Base-by-base conservation (phyloP, 2,329 filamentous ascomycete genomes). In the Ascochyta pisi region DNA sequence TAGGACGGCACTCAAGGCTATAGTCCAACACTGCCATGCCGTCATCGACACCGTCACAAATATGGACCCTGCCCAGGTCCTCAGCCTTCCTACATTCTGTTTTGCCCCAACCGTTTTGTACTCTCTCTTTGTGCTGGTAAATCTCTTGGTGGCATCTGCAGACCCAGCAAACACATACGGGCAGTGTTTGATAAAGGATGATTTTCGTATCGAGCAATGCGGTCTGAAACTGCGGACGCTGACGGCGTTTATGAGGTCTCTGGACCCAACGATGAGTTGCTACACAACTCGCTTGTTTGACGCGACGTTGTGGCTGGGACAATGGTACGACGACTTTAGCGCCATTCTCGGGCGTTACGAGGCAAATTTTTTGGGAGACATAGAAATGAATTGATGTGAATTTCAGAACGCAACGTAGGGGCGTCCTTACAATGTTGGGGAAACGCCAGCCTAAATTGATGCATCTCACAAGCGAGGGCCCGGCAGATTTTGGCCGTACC, bases 231-330 rank as follows among this genome's bases (percentile, higher is more conserved):
- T 70, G 43, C 61, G 60, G 19, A 60, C 35, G 15, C 19, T 68
- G 43, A 58, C 61, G 15, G 39, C 40, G n/a, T 33, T 38, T 7
- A 50, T 69, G 34, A 67, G 54, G 39, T 35, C 23, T 29, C 34
- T 67, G 6, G 67, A 70, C 53, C 66, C 67, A 1, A 68, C 62
- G 3, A 41, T 70, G 54, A 69, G 63, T 55, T 67, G 61, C 34
- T 69, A 45, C 16, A 67, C 67, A 8, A 69, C 65, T 16, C 65
- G 65, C n/a, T 50, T 70, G 55, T 54, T 70, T 23, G 66, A 70
- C 33, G 67, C 67, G 41, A 66, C 66, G n/a, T 47, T 58, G 13
- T 70, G 66, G 67, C 43, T 70, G 46, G 65, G 64, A 54, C 53
- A 64, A 16, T 70, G 67, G 67, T 64, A 68, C 24, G 60, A 61